Conservation (phyloP, 2,329 filamentous ascomycete species). For the Venturia aucupariae region DNA sequence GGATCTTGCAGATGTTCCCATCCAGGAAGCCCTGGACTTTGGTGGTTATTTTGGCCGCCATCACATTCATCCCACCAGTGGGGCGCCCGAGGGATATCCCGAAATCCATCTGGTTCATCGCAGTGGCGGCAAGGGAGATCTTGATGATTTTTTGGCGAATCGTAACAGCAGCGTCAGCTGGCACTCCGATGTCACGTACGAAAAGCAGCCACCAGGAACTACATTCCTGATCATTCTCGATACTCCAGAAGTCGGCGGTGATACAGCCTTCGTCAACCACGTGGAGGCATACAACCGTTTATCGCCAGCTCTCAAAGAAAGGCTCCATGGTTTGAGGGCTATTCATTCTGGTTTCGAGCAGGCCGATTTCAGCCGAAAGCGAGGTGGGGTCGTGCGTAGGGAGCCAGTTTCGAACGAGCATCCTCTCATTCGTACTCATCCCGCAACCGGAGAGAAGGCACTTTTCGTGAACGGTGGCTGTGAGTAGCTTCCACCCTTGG, state of each 20-base stretch:
- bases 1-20: conserved; percentile 56
- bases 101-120: conserved; percentile 74
- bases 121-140: conserved; percentile 52
- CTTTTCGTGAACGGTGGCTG: conserved; percentile 76
- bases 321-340: conserved; percentile 71
- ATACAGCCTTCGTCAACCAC: conserved; percentile 74
- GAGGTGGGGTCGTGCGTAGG: conserved; percentile 62
- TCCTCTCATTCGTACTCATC: conserved; percentile 72
- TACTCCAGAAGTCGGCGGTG: conserved; percentile 67
- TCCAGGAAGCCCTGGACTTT: conserved; percentile 58
- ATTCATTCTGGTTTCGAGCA: conserved; percentile 75
- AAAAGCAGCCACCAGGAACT: conserved; percentile 78
- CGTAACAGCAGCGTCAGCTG: conserved; percentile 74
- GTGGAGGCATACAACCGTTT: conserved; percentile 74
- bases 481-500: conserved; percentile 33
- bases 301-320: conserved; percentile 67
- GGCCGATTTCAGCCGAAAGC: conserved; percentile 55
- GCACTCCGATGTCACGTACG: conserved; percentile 85
- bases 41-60: conserved; percentile 71
- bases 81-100: conserved; percentile 62
- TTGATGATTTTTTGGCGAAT: conserved; percentile 52
- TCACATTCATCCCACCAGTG: conserved; percentile 73
- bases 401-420: conserved; percentile 68
- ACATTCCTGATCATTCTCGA: conserved; percentile 85
- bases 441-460: conserved; percentile 73